Conservation (phyloP, 2,329 filamentous ascomycete species). For the Cytospora mali region DNA sequence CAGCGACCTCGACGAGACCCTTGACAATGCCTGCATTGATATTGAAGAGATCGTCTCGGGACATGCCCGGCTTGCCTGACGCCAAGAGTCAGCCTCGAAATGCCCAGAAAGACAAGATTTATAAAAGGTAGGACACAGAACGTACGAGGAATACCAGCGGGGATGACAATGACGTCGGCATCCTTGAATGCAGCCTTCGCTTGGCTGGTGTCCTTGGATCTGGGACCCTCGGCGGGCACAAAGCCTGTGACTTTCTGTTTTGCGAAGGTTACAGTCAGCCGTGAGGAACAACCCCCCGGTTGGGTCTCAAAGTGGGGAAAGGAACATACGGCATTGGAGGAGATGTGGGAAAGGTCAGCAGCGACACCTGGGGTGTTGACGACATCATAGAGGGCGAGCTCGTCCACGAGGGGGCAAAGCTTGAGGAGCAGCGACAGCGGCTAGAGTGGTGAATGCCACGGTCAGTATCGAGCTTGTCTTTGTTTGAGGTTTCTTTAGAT, state of each 20-base stretch:
- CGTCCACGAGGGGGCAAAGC: conserved; percentile 81
- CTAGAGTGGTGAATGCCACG: conserved; percentile 49
- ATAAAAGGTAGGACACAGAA: conserved; percentile 32
- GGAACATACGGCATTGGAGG: conserved; percentile 72
- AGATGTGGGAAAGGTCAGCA: conserved; percentile 96
- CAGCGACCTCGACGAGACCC: conserved; percentile 84
- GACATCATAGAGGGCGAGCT: conserved; percentile 98
- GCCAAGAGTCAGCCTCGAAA: conserved; percentile 18
- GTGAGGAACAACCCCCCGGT: not conserved
- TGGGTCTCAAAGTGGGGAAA: conserved; percentile 13
- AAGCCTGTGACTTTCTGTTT: conserved; percentile 80
- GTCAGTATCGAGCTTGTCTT: conserved; percentile 1
- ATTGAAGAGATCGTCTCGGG: conserved; percentile 98
- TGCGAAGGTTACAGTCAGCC: conserved; percentile 16
- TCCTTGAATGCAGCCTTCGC: conserved; percentile 82
- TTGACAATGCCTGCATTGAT: conserved; percentile 99
- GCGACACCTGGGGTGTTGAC: conserved; percentile 98
- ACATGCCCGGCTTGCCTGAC: conserved; percentile 97
- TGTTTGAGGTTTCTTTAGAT: not conserved
- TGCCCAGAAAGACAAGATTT: not conserved
- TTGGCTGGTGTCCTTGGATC: conserved; percentile 54
- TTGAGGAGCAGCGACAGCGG: conserved; percentile 96
- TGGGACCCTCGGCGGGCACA: conserved; percentile 73
- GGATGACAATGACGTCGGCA: conserved; percentile 95
- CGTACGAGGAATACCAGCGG: conserved; percentile 95